Evolutionary conservation across 2,329 filamentous ascomycete species (phyloP), one percentile per base, ranked within the genome.

Genomic region (Thyridium curvatum): DNA sequence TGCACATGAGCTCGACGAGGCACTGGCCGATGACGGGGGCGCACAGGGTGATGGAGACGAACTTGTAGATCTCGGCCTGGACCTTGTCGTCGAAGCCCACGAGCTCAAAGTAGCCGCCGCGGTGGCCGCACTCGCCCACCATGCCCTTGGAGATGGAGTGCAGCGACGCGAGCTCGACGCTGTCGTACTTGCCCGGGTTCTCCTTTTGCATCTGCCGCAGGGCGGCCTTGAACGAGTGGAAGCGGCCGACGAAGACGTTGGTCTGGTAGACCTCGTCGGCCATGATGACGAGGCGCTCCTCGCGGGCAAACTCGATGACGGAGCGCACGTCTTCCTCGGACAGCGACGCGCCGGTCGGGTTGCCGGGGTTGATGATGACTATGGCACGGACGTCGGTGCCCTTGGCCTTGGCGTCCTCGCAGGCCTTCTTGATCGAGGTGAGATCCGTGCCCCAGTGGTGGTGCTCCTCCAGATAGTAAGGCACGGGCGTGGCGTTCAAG

Each of bases 261-360:
- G 93, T 97, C 69, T 98, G 93, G 77, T 98, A 98, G 30, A 98
- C 93, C 65, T 98, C 93, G 57, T 98, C 93, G 38, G 93, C 93
- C 54, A 98, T 78, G 48, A 97, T 72, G 40, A 97, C 89, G 18
- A 98, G 75, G 52, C 83, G 79, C 71, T 96, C 80, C 61, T 90
- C 74, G 18, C 81, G 82, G 30, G 93, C 91, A 47, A 96, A 84
- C 47, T 93, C 79, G 50, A 97, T 75, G n/a, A 97, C 86, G 37
- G 76, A 74, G 54, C 83, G 80, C 61, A 98, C 82, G 55, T 96
- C 88, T 15, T 79, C 74, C 48, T 84, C 76, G 29, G 82, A 71
- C 14, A 98, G 77, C 38, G 84, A 93, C 37, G 89, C 88, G 49
- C 93, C 93, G 3, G 93, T 98, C 4, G 93, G 93, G 69, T 98